Evolutionary conservation across 1,139 yeast species (phyloP), one percentile per base, ranked within the genome.

Genomic region (Blastobotrys ciferrii): DNA sequence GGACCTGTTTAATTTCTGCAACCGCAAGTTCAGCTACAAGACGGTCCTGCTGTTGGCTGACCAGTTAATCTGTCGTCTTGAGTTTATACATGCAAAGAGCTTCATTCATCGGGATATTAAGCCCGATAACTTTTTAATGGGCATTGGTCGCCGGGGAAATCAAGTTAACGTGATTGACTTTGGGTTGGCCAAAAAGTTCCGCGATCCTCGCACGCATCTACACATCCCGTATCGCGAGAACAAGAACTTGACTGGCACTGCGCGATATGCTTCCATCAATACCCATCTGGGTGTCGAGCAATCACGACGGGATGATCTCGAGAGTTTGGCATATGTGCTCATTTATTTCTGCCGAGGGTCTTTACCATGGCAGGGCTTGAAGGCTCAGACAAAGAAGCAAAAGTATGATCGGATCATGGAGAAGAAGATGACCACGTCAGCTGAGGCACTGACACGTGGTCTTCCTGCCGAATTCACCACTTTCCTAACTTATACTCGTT

Each of bases 241-340:
- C 71, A 92, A 92, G 71, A 91, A 92, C 62, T 78, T 92, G 62
- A 91, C 98, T 25, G 98, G 98, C 58, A 92, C 98, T 25, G 98
- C 98, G 11, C 81, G 98, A 65, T 92, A 92, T 67, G 97, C 97
- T 54, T 82, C 92, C 42, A 87, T 92, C 60, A 92, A 92, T 68
- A 92, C 98, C 28, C 98, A 92, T 71, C 76, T 92, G 66, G 98
- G 98, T 46, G 87, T 92, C 60, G 98, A 92, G 69, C 98, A 92
- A 70, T 83, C 89, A 54, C 83, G 98, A 71, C 81, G 98, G 67
- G 98, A 92, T 69, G 98, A 92, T 69, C 80, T 92, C 71, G 98
- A 92, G 71, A 84, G 95, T 57, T 78, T 92, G 68, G 98, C 98
- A 37, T 92, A 92, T 67, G 98, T 92, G 40, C 80, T 92, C 64